Percentiles rank a stretch among this genome's conserved stretches.
These are phyloP conservation scores for Penicillium malachiteum DNA, from an alignment of 495 filamentous ascomycete genomes.

Conservation along the genomic window DNA sequence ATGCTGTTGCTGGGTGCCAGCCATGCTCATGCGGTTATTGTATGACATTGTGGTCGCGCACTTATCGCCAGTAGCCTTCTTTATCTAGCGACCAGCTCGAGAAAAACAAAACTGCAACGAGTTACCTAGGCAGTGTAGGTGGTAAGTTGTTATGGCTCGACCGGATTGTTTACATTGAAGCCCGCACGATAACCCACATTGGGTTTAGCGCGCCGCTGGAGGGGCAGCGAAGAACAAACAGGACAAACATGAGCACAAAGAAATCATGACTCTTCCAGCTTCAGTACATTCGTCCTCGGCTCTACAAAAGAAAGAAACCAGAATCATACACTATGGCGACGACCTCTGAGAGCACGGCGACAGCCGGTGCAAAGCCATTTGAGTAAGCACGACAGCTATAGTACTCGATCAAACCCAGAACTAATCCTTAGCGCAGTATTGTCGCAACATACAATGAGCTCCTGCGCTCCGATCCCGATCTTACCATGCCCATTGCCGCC, in stretches of 20 bases:
- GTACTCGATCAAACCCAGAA: background rate
- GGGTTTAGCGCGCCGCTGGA: slow-evolving; percentile 34
- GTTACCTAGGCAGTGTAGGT: background rate
- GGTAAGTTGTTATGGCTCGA: slow-evolving; percentile 24
- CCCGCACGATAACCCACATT: slow-evolving; percentile 34
- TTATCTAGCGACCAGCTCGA: slow-evolving; percentile 5
- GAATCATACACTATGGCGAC: slow-evolving; percentile 33
- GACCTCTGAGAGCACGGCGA: slow-evolving; percentile 20
- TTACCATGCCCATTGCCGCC: slow-evolving; percentile 94
- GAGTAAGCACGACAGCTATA: slow-evolving; percentile 35
- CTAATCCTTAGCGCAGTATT: slow-evolving; percentile 44
- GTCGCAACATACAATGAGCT: slow-evolving; percentile 59
- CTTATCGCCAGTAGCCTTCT: background rate
- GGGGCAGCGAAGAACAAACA: slow-evolving; percentile 41
- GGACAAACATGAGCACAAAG: slow-evolving; percentile 37
- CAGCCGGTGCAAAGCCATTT: slow-evolving; percentile 36
- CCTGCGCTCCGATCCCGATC: slow-evolving; percentile 67
- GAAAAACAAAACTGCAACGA: background rate
- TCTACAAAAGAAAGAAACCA: slow-evolving; percentile 1
- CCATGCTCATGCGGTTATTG: slow-evolving; percentile 74
- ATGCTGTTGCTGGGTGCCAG: slow-evolving; percentile 56
- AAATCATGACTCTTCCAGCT: slow-evolving; percentile 35
- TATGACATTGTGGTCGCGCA: slow-evolving; percentile 42
- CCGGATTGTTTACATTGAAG: slow-evolving; percentile 39
- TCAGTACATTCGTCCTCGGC: background rate